phyloP scores from a whole-genome alignment of 2,329 filamentous ascomycete genomes.

The Paraphaeosphaeria sporulosa region DNA sequence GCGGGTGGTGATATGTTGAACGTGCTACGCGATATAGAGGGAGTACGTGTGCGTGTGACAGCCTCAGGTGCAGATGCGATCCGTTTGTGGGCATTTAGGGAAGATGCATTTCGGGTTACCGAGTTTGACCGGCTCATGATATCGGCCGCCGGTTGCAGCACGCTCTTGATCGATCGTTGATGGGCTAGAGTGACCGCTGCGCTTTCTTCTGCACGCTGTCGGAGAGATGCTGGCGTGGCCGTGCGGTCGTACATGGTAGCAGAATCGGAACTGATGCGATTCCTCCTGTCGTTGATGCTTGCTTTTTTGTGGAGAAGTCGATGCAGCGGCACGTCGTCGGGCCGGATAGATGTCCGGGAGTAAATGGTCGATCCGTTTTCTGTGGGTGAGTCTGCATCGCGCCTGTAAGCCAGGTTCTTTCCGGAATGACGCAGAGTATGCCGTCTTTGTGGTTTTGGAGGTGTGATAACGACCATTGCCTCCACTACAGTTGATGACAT shows the following conservation, averaged over 20 bases:
- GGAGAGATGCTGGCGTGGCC: conserved; percentile 39
- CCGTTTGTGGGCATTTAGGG: conserved; percentile 35
- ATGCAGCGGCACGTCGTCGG: conserved; percentile 54
- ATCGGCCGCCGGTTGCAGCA: conserved; percentile 46
- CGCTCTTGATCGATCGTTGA: conserved; percentile 39
- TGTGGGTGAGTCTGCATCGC: conserved; percentile 43
- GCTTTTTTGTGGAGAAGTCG: conserved; percentile 60
- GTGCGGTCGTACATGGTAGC: conserved; percentile 34
- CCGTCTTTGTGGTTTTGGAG: conserved; percentile 54
- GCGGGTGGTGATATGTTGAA: conserved; percentile 32
- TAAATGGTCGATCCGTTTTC: conserved; percentile 52
- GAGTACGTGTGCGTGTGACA: conserved; percentile 16
- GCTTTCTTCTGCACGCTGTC: conserved; percentile 35
- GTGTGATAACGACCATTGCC: conserved; percentile 62
- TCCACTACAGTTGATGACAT: conserved; percentile 62
- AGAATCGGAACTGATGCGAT: conserved; percentile 41
- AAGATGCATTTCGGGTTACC: conserved; percentile 20
- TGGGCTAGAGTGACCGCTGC: conserved; percentile 40
- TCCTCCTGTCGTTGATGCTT: conserved; percentile 56
- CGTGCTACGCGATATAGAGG: conserved; percentile 26
- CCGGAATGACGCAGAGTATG: conserved; percentile 61
- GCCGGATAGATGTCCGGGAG: conserved; percentile 55
- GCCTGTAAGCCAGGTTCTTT: conserved; percentile 61
- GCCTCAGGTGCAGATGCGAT: conserved; percentile 46
- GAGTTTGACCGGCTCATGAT: conserved; percentile 42